A percentile compares a stretch with the other conserved stretches of the same genome.
Conservation (phyloP, 2,329 filamentous ascomycete genomes). For the Fusarium robinianum region DNA sequence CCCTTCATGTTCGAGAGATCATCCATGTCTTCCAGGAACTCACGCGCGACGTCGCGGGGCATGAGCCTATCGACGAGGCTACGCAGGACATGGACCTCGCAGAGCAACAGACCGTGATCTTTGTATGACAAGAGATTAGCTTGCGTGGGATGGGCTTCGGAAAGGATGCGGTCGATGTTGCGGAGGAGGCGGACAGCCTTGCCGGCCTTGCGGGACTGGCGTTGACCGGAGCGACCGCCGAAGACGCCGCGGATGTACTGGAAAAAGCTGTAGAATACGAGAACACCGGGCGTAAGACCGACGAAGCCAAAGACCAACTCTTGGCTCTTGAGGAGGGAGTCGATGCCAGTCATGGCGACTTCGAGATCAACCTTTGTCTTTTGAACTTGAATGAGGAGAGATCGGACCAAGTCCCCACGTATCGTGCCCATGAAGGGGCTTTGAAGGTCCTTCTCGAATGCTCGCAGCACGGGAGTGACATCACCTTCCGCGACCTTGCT, state of each 20-base stretch:
- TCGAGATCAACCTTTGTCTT: conserved; percentile 99
- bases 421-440: conserved; percentile 82
- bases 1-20: conserved; percentile 85
- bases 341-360: conserved; percentile 93
- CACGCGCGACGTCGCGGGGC: conserved; percentile 74
- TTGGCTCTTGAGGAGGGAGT: conserved; percentile 91
- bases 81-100: conserved; percentile 84
- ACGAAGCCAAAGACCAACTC: conserved; percentile 98
- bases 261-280: conserved; percentile 76
- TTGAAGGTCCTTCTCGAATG: conserved; percentile 87
- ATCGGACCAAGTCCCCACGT: conserved; percentile 83
- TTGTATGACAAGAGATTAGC: conserved; percentile 84
- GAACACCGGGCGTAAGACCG: conserved; percentile 87
- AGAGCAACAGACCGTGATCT: conserved; percentile 87
- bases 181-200: conserved; percentile 78
- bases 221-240: conserved; percentile 70
- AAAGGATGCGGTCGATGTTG: conserved; percentile 83
- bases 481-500: conserved; percentile 87
- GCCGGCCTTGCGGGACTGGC: conserved; percentile 66
- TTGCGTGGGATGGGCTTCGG: conserved; percentile 68
- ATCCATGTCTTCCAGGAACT: conserved; percentile 86
- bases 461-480: conserved; percentile 85
- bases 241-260: conserved; percentile 74
- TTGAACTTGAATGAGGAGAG: conserved; percentile 93
- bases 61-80: conserved; percentile 64